Conservation (phyloP, 768 basidiomycete species). For the Pisolithus tinctorius region DNA sequence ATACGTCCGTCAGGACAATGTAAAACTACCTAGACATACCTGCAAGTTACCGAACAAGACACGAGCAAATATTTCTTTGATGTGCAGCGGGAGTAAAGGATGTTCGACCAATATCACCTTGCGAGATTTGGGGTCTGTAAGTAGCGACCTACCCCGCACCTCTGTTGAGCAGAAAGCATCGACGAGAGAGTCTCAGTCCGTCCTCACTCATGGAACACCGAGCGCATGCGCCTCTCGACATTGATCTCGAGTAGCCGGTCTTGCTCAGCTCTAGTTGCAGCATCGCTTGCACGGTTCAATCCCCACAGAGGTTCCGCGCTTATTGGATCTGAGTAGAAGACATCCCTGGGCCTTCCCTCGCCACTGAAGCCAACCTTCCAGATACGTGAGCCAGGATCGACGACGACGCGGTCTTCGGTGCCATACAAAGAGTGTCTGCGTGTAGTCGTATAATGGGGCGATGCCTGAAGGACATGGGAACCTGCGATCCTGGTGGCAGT, state of each 20-base stretch:
- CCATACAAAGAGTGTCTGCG: constrained; percentile 93
- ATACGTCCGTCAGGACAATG: not conserved
- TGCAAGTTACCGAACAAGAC: constrained; percentile 88
- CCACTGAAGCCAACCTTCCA: constrained; percentile 99
- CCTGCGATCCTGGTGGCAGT: constrained; percentile 45
- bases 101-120: constrained; percentile 93
- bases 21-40: constrained; percentile 31
- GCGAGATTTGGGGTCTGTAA: constrained; percentile 91
- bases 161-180: constrained; percentile 12
- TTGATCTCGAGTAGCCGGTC: constrained; percentile 64
- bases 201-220: constrained; percentile 81
- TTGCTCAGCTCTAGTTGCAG: constrained; percentile 60
- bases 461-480: constrained; percentile 51
- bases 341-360: constrained; percentile 83
- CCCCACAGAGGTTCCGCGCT: constrained; percentile 51
- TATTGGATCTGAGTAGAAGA: constrained; percentile 56
- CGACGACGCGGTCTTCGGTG: constrained; percentile 90
- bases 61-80: constrained; percentile 84
- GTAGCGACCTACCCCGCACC: constrained; percentile 58
- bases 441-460: constrained; percentile 80
- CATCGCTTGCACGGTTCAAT: constrained; percentile 47
- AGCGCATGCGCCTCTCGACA: constrained; percentile 61
- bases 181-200: not conserved
- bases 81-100: constrained; percentile 74
- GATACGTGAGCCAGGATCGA: constrained; percentile 88